phyloP scores from a whole-genome alignment of 2,329 filamentous ascomycete genomes.

The Paecilomyces formosus region DNA sequence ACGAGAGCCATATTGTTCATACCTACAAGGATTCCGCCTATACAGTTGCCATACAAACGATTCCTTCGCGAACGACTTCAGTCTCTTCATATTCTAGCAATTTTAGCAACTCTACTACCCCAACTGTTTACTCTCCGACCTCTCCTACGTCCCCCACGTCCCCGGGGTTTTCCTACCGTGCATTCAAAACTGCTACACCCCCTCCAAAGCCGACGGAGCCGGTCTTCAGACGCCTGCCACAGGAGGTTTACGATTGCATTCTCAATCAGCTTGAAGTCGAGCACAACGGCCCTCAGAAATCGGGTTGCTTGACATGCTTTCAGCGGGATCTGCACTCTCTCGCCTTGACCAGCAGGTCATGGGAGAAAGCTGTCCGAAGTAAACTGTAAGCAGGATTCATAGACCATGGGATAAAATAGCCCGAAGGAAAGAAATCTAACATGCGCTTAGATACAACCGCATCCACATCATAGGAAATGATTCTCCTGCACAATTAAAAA shows the following conservation, averaged over 20 bases:
- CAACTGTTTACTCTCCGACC: constrained; percentile 32
- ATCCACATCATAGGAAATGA: constrained; percentile 44
- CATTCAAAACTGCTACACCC: constrained; percentile 31
- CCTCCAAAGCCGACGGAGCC: constrained; percentile 23
- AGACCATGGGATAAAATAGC: neutral
- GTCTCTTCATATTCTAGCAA: constrained; percentile 31
- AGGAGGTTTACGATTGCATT: constrained; percentile 50
- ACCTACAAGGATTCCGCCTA: constrained; percentile 22
- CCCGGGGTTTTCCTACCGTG: constrained; percentile 18
- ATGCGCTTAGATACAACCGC: constrained; percentile 37
- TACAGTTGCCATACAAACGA: constrained; percentile 21
- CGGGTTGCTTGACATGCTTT: constrained; percentile 47
- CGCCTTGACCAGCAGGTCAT: constrained; percentile 48
- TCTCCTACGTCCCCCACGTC: constrained; percentile 19
- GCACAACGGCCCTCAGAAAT: constrained; percentile 32
- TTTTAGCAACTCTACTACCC: constrained; percentile 27
- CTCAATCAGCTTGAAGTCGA: constrained; percentile 42
- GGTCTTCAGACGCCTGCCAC: constrained; percentile 40
- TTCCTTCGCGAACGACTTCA: constrained; percentile 25
- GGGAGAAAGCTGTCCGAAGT: constrained; percentile 46
- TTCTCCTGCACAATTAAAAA: constrained; percentile 38
- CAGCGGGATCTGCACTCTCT: constrained; percentile 48
- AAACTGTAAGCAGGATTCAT: constrained; percentile 39
- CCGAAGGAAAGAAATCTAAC: constrained; percentile 6
- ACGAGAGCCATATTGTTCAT: constrained; percentile 15